A percentile compares a stretch with the other conserved stretches of the same genome.
Conservation (phyloP, 176 grass and related monocot species). For the Cymbopogon citratus region DNA sequence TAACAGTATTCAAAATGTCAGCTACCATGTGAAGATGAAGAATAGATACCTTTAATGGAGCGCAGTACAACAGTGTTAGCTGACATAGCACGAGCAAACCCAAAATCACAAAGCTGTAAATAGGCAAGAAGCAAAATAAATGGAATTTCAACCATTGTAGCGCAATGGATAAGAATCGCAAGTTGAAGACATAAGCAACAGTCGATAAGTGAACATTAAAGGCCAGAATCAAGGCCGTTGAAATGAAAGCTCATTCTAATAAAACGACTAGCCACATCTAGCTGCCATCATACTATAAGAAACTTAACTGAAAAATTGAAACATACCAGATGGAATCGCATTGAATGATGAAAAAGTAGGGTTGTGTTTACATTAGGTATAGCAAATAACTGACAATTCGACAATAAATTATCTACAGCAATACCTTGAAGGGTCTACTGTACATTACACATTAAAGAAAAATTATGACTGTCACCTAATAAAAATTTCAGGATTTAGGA, state of each 20-base stretch:
- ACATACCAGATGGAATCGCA: background rate
- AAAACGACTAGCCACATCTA: background rate
- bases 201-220: background rate
- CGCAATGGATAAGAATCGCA: constrained; percentile 15
- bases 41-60: constrained; percentile 81
- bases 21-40: constrained; percentile 5
- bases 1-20: background rate
- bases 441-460: background rate
- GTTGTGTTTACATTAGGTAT: too few relatives aligned
- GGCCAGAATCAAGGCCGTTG: background rate
- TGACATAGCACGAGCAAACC: constrained; percentile 98
- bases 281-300: background rate
- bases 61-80: constrained; percentile 92
- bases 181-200: background rate
- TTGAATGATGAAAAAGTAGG: background rate
- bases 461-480: background rate
- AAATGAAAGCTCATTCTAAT: background rate
- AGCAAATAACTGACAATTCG: background rate
- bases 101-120: constrained; percentile 94
- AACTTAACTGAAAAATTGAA: background rate
- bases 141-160: constrained; percentile 10
- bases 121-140: background rate
- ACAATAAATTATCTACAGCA: background rate
- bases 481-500: background rate
- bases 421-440: background rate